Evolutionary conservation across 257 asterid species (phyloP), one percentile per base, ranked within the genome.

Genomic region (Primulina eburnea): DNA sequence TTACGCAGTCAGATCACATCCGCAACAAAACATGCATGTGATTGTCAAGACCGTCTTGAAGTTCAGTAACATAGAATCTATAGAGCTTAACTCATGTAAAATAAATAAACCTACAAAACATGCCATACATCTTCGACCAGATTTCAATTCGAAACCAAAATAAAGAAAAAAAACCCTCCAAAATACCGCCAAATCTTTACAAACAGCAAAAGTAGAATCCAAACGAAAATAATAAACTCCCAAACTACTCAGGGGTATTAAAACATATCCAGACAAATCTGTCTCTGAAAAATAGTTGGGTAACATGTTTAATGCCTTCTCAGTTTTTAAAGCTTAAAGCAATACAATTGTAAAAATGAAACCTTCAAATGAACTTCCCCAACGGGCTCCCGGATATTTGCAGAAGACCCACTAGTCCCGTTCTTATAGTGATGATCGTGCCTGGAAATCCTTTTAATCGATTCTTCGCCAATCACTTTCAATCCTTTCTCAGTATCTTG

Each of bases 311-410:
- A 34, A 57, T 34, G 65, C 73, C 18, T 50, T 67, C 61, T 61
- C 57, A 65, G 10, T 60, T 16, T 52, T 64, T 29, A 34, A 72
- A 37, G 53, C 7, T 24, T 11, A 50, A 50, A 50, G 21, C 20
- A 50, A 50, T 50, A 2, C 20, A 5, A 50, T 5, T 43, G 55
- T 14, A 43, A 43, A 43, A 1, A 43, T 11, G 8, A 50, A 50
- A 85, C 92, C 99, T 93, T 93, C 74, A 92, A 83, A 85, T 92
- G 98, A 75, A 92, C 92, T 92, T 92, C 98, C 63, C 98, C 97
- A 40, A 90, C 79, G 20, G 97, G 96, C 60, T 75, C 87, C 71
- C 94, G 75, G 72, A 55, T 77, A 60, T 71, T 81, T 12, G 80
- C 79, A 53, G 87, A 73, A 40, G 85, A 73, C 6, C 71, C 71